Evolutionary conservation across 1,284 basidiomycete genomes (phyloP), one percentile per base, ranked within the genome.

Genomic region (Trichosporon ovoides): DNA sequence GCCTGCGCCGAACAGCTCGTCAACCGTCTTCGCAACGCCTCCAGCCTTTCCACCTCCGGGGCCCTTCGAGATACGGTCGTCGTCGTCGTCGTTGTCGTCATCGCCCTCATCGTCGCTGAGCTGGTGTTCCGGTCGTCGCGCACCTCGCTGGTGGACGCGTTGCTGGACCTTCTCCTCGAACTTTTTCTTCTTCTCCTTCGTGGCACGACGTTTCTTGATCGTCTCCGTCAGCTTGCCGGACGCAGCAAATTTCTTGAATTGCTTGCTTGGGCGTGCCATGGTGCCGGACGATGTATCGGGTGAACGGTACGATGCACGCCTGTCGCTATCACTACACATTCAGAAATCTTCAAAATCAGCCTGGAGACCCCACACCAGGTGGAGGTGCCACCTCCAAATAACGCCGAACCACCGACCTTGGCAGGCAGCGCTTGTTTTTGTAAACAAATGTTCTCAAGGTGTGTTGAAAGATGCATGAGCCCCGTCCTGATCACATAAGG

Each of bases 211-310:
- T 5, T 86, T 82, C 68, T 89, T 83, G 59, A 96, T 94, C 33
- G 85, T 84, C 65, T 89, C 87, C 70, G 89, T 89, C 53, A 96
- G 83, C 71, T 89, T 87, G 1, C 92, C 92, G 58, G 88, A 90
- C 2, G 88, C 81, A 11, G 87, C 88, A 67, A 93, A 94, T 78
- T 93, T 92, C 70, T 87, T 85, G 16, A 87, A 87, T 1, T 88
- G 84, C 76, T 92, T 92, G 34, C 82, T 78, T 28, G 83, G 81
- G 65, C 81, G 82, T 19, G 78, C 83, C 86, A 87, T 87, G 38
- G 33, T 68, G 57, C n/a, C n/a, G n/a, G 22, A 37, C 18, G 48
- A 11, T 59, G 53, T 55, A n/a, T 56, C 37, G 53, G 38, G 49
- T 52, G 51, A 48, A 48, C 22, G 24, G 43, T n/a, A 48, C 28